Evolutionary conservation across 225 moss, liverwort and hornwort genomes (phyloP).

Genomic region (Bryoerythrophyllum caledonicum): DNA sequence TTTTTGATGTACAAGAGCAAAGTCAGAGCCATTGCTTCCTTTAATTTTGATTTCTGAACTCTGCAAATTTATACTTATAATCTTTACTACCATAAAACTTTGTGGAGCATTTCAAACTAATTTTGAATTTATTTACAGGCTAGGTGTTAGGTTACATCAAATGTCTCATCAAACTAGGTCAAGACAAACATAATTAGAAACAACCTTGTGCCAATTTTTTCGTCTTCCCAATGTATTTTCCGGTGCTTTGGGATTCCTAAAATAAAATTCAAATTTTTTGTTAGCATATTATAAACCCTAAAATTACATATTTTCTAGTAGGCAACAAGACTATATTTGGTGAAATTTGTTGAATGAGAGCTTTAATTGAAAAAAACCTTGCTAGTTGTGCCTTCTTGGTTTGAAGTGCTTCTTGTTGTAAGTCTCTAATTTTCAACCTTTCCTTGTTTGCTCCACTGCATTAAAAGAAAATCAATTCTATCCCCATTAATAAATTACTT

Average conservation of each 20-base stretch:
- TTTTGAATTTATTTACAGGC: too few relatives aligned
- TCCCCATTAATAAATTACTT: fast-evolving
- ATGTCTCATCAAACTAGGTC: background rate
- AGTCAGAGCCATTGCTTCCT: constrained; percentile 24
- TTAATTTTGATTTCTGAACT: constrained; percentile 16
- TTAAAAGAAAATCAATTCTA: background rate
- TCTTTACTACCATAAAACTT: too few relatives aligned
- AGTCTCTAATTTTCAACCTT: constrained; percentile 18
- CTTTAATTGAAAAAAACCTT: constrained; percentile 4
- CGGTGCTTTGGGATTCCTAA: background rate
- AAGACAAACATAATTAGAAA: fast-evolving
- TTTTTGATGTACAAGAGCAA: background rate
- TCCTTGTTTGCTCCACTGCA: constrained; percentile 37
- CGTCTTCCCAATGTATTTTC: background rate
- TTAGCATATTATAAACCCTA: background rate
- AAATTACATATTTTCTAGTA: background rate
- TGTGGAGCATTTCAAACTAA: too few relatives aligned
- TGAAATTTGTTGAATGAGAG: background rate
- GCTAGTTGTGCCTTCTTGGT: background rate
- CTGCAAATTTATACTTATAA: background rate
- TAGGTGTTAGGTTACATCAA: background rate
- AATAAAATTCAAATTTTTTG: too few relatives aligned
- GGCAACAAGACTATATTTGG: background rate
- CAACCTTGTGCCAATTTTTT: constrained; percentile 35
- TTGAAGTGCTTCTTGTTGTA: constrained; percentile 1